Base-by-base conservation (phyloP, 2,329 filamentous ascomycete species). In the Penicillium sp. region DNA sequence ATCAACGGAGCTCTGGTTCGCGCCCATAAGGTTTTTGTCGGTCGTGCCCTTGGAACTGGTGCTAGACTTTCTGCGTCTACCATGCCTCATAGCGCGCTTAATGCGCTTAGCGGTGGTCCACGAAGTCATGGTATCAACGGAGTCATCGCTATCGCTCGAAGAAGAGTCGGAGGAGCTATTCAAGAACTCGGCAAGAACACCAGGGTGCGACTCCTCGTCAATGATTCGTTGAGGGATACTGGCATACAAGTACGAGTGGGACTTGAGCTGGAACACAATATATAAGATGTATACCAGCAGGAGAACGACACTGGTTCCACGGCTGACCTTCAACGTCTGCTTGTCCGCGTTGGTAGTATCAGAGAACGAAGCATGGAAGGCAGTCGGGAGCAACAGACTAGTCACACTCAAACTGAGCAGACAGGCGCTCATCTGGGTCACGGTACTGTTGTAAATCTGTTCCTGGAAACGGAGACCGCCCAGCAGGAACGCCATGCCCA, bases 361-460 rank as follows among this genome's bases (percentile, higher is more conserved):
- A 15, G 75, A 83, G 75, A 94, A 97, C 0, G 92, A 94, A 15
- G 91, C 90, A 69, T 97, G 91, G 72, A 97, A 97, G 4, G 92
- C 92, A 31, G 92, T 96, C 1, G 92, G 92, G 12, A 97, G 77
- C 25, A 96, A 82, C 22, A 96, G 80, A 78, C 92, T 96, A 75
- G 90, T 92, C 57, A 96, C 92, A 69, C 89, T 92, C 73, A 96
- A 75, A 79, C 90, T 95, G 64, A 97, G 83, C 65, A 97, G 81
- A 76, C 91, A 96, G 49, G 92, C 92, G 71, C 91, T 96, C 90
- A 96, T 96, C 72, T 97, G 92, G 1, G 92, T 96, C 55, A 96
- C 90, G 22, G 90, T 96, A 75, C 87, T 94, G 76, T 96, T 97
- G 77, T 96, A 97, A 59, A 97, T 87, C 84, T 96, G 92, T 77